phyloP scores from a whole-genome alignment of 805 yeast genomes.

The Kregervanrija pseudodelftensis region DNA sequence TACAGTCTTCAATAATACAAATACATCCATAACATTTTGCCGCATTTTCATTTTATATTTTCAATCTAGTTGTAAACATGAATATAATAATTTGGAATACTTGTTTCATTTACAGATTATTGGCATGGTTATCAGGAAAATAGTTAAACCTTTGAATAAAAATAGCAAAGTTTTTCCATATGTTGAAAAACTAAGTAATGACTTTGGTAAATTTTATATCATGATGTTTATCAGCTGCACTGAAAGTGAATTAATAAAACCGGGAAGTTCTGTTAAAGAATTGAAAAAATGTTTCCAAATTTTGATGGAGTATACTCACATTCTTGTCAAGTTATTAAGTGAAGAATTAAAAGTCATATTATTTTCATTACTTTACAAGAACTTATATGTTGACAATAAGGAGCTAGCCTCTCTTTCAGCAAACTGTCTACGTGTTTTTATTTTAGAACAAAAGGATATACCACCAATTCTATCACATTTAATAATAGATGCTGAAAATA shows the following conservation, averaged over 20 bases:
- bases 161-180: not conserved
- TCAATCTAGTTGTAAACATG: not conserved
- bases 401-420: constrained; percentile 13
- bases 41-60: constrained; percentile 3
- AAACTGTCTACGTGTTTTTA: constrained; percentile 19
- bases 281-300: constrained; percentile 18
- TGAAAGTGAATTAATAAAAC: constrained; percentile 4
- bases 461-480: not conserved
- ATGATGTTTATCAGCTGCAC: constrained; percentile 10
- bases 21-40: constrained; percentile 1
- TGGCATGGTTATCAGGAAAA: not conserved
- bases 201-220: constrained; percentile 7
- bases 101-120: constrained; percentile 2
- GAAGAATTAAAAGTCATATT: constrained; percentile 9
- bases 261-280: not conserved
- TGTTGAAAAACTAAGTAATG: constrained; percentile 1
- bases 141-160: not conserved
- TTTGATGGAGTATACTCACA: constrained; percentile 15
- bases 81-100: not conserved
- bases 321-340: constrained; percentile 7
- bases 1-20: not conserved
- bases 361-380: constrained; percentile 12
- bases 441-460: constrained; percentile 8
- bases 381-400: constrained; percentile 4
- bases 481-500: not conserved